Evolutionary conservation across 78 protist genomes (phyloP).

Genomic region (Neovahlkampfia damariscottae): DNA sequence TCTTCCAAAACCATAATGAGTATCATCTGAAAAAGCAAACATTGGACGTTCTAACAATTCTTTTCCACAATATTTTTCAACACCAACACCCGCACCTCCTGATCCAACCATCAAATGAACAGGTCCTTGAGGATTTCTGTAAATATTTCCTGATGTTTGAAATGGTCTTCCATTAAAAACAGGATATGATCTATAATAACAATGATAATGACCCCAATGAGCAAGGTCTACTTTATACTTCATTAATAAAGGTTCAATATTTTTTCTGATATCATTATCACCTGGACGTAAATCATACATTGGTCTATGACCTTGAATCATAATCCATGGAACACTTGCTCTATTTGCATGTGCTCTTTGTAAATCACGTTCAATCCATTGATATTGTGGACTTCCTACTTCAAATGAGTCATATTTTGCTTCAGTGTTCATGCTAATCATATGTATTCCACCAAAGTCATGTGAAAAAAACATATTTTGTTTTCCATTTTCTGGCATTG

Average conservation of each 20-base stretch:
- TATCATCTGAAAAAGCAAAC: not conserved
- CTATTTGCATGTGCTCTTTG: constrained; percentile 15
- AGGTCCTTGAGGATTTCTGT: constrained; percentile 2
- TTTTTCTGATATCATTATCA: not conserved
- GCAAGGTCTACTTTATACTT: constrained; percentile 16
- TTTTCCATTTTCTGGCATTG: constrained; percentile 23
- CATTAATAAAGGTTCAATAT: constrained; percentile 12
- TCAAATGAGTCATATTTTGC: not conserved
- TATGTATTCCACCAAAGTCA: constrained; percentile 26
- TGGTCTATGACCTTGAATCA: constrained; percentile 30
- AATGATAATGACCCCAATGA: constrained; percentile 16
- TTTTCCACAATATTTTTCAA: not conserved
- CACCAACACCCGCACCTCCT: too few relatives aligned
- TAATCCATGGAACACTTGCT: constrained; percentile 24
- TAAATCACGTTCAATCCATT: constrained; percentile 9
- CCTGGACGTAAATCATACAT: constrained; percentile 1
- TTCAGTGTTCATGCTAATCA: constrained; percentile 20
- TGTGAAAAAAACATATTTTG: constrained; percentile 14
- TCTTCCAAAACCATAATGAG: constrained; percentile 11
- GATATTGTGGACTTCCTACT: too few relatives aligned
- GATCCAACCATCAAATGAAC: constrained; percentile 1
- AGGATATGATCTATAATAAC: constrained; percentile 9
- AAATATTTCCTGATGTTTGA: too few relatives aligned
- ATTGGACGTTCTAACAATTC: not conserved
- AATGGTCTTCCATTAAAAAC: not conserved